Conservation (phyloP, 2,329 filamentous ascomycete genomes). For the Venturia carpophila region DNA sequence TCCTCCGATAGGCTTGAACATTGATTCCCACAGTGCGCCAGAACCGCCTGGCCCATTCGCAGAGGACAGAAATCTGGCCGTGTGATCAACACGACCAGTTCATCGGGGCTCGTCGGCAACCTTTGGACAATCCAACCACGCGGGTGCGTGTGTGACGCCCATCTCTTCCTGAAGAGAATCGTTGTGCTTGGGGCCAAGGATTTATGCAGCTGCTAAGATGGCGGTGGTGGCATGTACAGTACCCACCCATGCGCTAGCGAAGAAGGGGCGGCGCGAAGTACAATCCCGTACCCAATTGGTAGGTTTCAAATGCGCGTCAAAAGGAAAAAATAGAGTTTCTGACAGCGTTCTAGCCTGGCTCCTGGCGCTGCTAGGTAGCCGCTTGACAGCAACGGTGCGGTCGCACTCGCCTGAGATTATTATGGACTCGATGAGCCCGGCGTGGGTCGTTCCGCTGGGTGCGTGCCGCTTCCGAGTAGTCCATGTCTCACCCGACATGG, state of each 20-base stretch:
- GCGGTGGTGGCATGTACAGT: constrained; percentile 93
- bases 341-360: constrained; percentile 57
- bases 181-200: constrained; percentile 1
- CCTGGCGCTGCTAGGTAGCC: constrained; percentile 89
- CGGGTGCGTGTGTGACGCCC: constrained; percentile 41
- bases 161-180: not conserved
- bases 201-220: constrained; percentile 68
- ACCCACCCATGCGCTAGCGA: constrained; percentile 95
- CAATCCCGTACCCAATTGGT: constrained; percentile 79
- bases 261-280: constrained; percentile 97
- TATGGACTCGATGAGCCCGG: constrained; percentile 74
- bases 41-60: constrained; percentile 94
- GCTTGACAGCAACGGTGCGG: constrained; percentile 95
- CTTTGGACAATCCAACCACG: constrained; percentile 95
- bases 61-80: constrained; percentile 97
- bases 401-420: constrained; percentile 93
- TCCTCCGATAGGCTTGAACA: constrained; percentile 49
- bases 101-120: constrained; percentile 87
- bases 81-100: constrained; percentile 86
- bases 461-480: not conserved
- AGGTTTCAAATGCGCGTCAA: not conserved
- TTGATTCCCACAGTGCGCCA: constrained; percentile 52
- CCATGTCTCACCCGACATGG: too few species aligned
- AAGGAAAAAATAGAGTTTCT: not conserved
- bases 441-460: constrained; percentile 92